Conservation (phyloP, 257 asterid species). For the Ballota nigra region DNA sequence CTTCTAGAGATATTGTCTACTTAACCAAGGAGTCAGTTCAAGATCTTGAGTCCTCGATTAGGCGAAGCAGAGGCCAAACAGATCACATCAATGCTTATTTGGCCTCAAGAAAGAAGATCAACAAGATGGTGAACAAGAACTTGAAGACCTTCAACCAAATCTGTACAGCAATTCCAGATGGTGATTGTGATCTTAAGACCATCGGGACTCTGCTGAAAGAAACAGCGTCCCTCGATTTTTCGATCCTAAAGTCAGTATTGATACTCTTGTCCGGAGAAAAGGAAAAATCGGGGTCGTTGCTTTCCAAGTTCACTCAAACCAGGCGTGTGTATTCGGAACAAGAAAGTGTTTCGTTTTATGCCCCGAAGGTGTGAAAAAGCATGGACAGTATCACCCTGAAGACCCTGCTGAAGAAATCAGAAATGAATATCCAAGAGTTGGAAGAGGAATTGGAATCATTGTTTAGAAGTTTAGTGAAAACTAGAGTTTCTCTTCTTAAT, state of each 20-base stretch:
- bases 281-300: slow-evolving; percentile 35
- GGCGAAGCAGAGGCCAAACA: slow-evolving; percentile 26
- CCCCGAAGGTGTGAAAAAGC: slow-evolving; percentile 2
- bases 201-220: slow-evolving; percentile 23
- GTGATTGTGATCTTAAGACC: neutral
- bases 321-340: slow-evolving; percentile 1
- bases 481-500: slow-evolving; percentile 38
- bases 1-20: slow-evolving; percentile 24
- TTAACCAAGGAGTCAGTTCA: slow-evolving; percentile 36
- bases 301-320: slow-evolving; percentile 31
- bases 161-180: neutral
- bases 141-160: slow-evolving; percentile 21
- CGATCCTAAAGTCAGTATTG: neutral
- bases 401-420: slow-evolving; percentile 27
- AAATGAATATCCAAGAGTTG: slow-evolving; percentile 28
- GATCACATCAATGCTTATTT: slow-evolving; percentile 18
- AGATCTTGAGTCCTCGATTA: slow-evolving; percentile 32
- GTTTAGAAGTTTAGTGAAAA: slow-evolving; percentile 30
- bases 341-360: neutral
- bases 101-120: slow-evolving; percentile 32
- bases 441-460: slow-evolving; percentile 30
- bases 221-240: slow-evolving; percentile 9
- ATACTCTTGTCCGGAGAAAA: slow-evolving; percentile 30
- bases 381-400: neutral
- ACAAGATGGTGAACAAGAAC: slow-evolving; percentile 24